Evolutionary conservation across 2,329 filamentous ascomycete species (phyloP).

Genomic region (Sporothrix protearum): DNA sequence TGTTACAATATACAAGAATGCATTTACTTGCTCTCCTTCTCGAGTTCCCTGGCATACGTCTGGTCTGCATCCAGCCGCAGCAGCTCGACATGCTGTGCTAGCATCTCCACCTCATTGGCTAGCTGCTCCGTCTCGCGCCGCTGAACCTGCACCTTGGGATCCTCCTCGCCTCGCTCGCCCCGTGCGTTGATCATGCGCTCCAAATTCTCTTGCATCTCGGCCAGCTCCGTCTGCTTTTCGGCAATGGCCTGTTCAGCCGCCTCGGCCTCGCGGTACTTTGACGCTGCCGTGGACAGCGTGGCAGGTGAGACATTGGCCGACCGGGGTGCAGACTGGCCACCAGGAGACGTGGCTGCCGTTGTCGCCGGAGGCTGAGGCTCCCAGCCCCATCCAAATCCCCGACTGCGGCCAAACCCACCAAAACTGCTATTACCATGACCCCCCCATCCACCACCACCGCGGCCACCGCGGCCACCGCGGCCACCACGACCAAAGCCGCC

Average conservation of each 20-base stretch:
- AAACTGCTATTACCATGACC: neutral
- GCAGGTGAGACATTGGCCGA: neutral
- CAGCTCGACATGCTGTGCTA: slow-evolving; percentile 40
- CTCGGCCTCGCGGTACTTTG: slow-evolving; percentile 38
- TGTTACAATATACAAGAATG: neutral
- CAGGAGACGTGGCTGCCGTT: neutral
- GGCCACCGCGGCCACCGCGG: too few relatives aligned
- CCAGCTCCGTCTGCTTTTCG: slow-evolving; percentile 34
- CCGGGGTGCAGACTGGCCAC: neutral
- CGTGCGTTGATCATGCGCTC: slow-evolving; percentile 25
- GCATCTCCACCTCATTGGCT: slow-evolving; percentile 39
- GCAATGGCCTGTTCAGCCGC: slow-evolving; percentile 37
- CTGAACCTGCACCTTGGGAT: slow-evolving; percentile 26
- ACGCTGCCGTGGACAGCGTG: slow-evolving; percentile 25
- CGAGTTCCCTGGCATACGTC: slow-evolving; percentile 45
- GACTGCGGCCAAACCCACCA: neutral
- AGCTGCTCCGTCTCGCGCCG: slow-evolving; percentile 31
- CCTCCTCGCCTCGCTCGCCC: slow-evolving; percentile 23
- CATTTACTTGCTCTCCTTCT: slow-evolving; percentile 30
- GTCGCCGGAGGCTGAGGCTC: neutral
- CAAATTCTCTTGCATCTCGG: slow-evolving; percentile 30
- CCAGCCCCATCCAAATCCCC: neutral
- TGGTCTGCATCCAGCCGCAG: slow-evolving; percentile 47
- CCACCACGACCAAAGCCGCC: slow-evolving; percentile 21
- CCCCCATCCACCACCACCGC: slow-evolving; percentile 2